Conservation (phyloP, 1,284 basidiomycete genomes). For the Rugosomyces carneus region DNA sequence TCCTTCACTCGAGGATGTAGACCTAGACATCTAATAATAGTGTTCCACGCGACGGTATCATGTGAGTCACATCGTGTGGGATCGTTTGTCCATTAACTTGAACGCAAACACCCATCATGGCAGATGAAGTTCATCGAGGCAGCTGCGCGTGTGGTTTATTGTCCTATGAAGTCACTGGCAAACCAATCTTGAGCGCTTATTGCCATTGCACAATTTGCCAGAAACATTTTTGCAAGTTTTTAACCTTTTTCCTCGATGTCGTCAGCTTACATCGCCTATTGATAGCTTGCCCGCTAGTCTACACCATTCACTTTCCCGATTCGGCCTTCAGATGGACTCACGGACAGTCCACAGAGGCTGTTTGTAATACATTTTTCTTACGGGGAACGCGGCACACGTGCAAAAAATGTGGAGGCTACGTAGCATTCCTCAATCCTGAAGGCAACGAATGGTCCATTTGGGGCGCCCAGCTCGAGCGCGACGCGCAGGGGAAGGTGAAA, state of each 20-base stretch:
- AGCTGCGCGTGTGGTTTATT: conserved; percentile 48
- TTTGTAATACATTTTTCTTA: conserved; percentile 34
- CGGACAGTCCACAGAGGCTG: conserved; percentile 24
- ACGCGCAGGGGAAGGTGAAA: conserved; percentile 18
- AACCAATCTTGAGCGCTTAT: conserved; percentile 47
- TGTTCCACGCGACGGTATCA: too few relatives aligned
- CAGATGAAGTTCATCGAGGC: conserved; percentile 21
- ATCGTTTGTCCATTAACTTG: not conserved
- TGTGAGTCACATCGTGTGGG: not conserved
- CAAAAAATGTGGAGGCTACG: conserved; percentile 45
- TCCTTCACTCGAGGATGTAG: too few relatives aligned
- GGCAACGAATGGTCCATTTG: conserved; percentile 46
- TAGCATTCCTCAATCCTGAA: conserved; percentile 44
- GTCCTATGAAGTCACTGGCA: conserved; percentile 39
- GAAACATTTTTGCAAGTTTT: conserved; percentile 39
- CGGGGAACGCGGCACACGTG: conserved; percentile 44
- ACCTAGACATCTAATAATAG: not conserved
- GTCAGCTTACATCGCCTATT: not conserved
- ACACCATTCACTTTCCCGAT: conserved; percentile 49
- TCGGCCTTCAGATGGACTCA: conserved; percentile 49
- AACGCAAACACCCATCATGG: not conserved
- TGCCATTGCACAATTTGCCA: conserved; percentile 64
- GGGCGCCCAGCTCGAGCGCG: conserved; percentile 48
- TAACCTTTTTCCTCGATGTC: conserved; percentile 1
- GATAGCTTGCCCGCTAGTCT: conserved; percentile 53